Base-by-base conservation (phyloP, 2,329 filamentous ascomycete species). In the Xylaria sp. region DNA sequence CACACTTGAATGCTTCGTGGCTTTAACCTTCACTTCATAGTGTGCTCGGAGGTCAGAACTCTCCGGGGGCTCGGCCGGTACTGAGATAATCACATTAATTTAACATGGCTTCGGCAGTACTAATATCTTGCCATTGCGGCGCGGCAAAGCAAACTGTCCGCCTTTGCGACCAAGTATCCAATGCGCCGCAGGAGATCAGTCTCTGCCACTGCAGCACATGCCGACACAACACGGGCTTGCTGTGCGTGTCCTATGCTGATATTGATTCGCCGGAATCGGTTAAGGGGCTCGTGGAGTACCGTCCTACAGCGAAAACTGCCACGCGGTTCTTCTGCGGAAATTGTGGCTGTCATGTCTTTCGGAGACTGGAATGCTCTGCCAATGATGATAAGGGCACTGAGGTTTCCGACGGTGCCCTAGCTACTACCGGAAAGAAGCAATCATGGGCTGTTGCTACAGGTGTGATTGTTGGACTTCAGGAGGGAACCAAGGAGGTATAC, bases 261-360 rank as follows among this genome's bases (percentile, higher is more conserved):
- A 77, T 84, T 18, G 56, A 68, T 1, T 46, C 48, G 0, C 74
- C 76, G 0, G 63, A 9, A 8, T 72, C 64, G 1, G 10, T 74
- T 0, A 46, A 63, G 0, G 68, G 65, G 1, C 69, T 81, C 15
- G 65, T 56, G 3, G 61, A 20, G 37, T 75, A 77, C 41, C n/a
- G 39, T 18, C 52, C 66, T 50, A 50, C 39, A 2, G 61, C 57
- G 12, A 41, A 28, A 9, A 37, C 48, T 6, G 71, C 72, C 1
- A 76, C 70, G 1, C 73, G 78, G 5, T 81, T 80, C 69, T 84
- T 84, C 68, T 84, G 83, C 66, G 63, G 67, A 0, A 81, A 62
- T 1, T 84, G 83, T 57, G 82, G 83, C 1, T 84, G 83, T 57
- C 83, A 84, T 60, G 48, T 84, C 20, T 82, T 83, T 62, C 77